Percentiles rank a stretch among this genome's conserved stretches.
Evolutionary conservation across 257 asterid genomes (phyloP).

Genomic region (Ilex asprella): DNA sequence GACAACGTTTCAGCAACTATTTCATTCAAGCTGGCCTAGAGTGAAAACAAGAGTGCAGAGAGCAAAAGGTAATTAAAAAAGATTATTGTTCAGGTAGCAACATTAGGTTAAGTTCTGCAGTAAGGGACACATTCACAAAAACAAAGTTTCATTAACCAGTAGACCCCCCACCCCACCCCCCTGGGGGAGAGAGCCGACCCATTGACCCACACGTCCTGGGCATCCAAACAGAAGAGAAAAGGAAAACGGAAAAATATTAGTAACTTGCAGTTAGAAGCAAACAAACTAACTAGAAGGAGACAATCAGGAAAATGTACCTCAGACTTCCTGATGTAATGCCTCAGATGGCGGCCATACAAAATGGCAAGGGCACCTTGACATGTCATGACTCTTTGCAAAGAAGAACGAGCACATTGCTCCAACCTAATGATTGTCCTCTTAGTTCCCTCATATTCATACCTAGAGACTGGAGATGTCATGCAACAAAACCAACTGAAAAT

Average conservation of each 20-base stretch:
- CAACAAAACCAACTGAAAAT: constrained; percentile 2
- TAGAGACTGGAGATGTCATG: constrained; percentile 41
- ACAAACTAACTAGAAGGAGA: constrained; percentile 9
- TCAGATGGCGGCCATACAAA: constrained; percentile 76
- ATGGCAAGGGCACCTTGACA: constrained; percentile 74
- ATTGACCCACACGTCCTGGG: no score
- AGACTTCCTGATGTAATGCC: constrained; percentile 65
- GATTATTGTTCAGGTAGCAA: no score
- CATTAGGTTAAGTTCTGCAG: no score
- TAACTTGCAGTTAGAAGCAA: neutral
- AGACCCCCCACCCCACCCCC: no score
- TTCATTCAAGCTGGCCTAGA: no score
- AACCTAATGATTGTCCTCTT: constrained; percentile 76
- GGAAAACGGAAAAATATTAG: neutral
- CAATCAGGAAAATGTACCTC: constrained; percentile 44
- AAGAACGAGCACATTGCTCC: constrained; percentile 72
- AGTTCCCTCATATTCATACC: constrained; percentile 59
- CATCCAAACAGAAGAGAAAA: neutral
- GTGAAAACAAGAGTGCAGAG: no score
- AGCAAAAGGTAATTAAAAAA: no score
- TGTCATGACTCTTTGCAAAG: constrained; percentile 63
- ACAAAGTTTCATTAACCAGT: no score
- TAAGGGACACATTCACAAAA: no score
- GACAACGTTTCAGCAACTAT: no score
- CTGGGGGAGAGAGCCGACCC: neutral